phyloP scores from a whole-genome alignment of 176 grass and related monocot species.

The Saccharum spontaneum region DNA sequence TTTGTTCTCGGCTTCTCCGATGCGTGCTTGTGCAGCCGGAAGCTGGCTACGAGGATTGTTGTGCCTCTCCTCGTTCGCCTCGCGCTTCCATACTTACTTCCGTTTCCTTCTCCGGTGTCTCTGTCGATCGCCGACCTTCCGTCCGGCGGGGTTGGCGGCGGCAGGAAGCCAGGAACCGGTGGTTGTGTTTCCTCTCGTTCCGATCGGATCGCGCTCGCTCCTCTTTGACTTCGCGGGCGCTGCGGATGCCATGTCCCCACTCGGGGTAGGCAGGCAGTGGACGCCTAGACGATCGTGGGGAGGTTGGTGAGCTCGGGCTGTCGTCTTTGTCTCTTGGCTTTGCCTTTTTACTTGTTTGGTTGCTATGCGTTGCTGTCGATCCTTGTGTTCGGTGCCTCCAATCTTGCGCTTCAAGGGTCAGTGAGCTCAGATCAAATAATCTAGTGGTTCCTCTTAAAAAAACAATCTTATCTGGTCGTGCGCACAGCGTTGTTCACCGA shows the following conservation, averaged over 20 bases:
- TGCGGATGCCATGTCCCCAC: slow-evolving; percentile 39
- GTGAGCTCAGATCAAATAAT: slow-evolving; percentile 7
- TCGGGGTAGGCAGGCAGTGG: slow-evolving; percentile 32
- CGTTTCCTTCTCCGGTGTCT: neutral
- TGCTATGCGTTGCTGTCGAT: slow-evolving; percentile 23
- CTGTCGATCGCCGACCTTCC: neutral
- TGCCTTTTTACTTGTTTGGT: neutral
- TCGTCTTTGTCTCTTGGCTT: slow-evolving; percentile 23
- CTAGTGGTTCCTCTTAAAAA: neutral
- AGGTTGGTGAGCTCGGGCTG: slow-evolving; percentile 38
- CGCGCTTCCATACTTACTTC: neutral
- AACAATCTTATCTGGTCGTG: neutral
- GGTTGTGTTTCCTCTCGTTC: neutral
- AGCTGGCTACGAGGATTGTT: neutral
- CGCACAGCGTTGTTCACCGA: neutral
- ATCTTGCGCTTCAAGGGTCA: slow-evolving; percentile 21
- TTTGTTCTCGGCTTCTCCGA: neutral
- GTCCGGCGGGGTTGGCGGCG: neutral
- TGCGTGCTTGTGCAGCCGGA: neutral
- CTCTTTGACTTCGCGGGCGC: slow-evolving; percentile 19
- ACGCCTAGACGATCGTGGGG: neutral
- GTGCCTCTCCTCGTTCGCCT: neutral
- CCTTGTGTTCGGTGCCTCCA: slow-evolving; percentile 15
- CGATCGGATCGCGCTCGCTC: slow-evolving; percentile 13
- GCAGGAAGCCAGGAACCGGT: neutral